phyloP scores from a whole-genome alignment of 2,329 filamentous ascomycete species.

The Colletotrichum paranaense region DNA sequence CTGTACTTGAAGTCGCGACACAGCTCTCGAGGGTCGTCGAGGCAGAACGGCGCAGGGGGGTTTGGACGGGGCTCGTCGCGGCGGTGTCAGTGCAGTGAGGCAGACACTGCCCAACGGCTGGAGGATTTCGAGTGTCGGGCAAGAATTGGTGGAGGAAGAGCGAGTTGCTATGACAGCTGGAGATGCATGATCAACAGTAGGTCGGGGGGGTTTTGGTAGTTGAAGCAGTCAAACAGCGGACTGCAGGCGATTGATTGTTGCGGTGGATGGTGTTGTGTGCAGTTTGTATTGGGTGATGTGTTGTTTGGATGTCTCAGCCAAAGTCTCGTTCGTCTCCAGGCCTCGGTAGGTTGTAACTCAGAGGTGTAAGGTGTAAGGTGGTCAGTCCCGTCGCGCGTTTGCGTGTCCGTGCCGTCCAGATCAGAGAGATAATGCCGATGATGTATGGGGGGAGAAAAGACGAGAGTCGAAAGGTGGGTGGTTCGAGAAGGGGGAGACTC shows the following conservation, averaged over 20 bases:
- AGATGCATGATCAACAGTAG: constrained; percentile 27
- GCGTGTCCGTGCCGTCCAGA: background rate
- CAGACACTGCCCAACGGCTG: constrained; percentile 1
- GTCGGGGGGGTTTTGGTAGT: background rate
- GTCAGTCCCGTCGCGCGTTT: background rate
- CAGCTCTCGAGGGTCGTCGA: constrained; percentile 16
- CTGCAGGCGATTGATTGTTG: background rate
- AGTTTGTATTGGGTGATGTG: constrained; percentile 10
- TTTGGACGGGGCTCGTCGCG: background rate
- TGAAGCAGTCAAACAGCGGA: background rate
- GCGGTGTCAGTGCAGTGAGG: constrained; percentile 14
- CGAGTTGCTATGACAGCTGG: constrained; percentile 30
- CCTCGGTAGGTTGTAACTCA: background rate
- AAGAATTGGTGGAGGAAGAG: constrained; percentile 2
- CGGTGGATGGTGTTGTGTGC: constrained; percentile 3
- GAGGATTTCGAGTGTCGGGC: background rate
- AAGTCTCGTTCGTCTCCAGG: constrained; percentile 19
- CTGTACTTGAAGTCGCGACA: background rate
- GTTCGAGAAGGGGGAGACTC: constrained; percentile 30
- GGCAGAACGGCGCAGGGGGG: background rate
- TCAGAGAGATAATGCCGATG: background rate
- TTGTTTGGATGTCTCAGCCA: constrained; percentile 32
- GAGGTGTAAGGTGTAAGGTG: background rate
- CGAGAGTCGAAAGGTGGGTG: constrained; percentile 6
- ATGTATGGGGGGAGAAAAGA: background rate